Evolutionary conservation across 2,329 filamentous ascomycete species (phyloP), one percentile per base, ranked within the genome.

Genomic region (Sphaceloma murrayae): DNA sequence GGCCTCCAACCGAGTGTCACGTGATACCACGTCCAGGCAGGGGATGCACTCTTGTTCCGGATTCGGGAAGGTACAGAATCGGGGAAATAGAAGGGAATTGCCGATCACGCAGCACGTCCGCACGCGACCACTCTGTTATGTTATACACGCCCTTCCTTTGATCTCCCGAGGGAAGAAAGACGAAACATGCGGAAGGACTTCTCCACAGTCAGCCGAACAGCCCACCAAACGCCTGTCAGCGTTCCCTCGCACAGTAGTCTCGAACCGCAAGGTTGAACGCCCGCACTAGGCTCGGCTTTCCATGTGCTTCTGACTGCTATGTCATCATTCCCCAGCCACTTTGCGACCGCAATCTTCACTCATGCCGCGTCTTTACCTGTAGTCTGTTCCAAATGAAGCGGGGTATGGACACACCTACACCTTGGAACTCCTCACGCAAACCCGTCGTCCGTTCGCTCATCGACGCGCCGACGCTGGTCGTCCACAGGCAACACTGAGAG

Each of bases 271-370:
- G 22, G 24, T 14, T n/a, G n/a, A n/a, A n/a, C n/a, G n/a, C n/a
- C n/a, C 14, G 29, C 36, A 16, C 36, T 40, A 40, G 24, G 27
- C 19, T 33, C 40, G 29, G 29, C 26, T 45, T n/a, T 45, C 42
- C 42, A 36, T 45, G 42, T 45, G 42, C 42, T 45, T 45, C 42
- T 34, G 30, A 32, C 18, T 36, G 31, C 30, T 16, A 45, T 45
- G 42, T 45, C 42, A 45, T 45, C 42, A 45, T 45, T 18, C 21
- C 42, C 42, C 36, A 40, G 14, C 36, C 22, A 26, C 30, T 29
- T 22, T 26, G 42, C 42, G 24, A 45, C 42, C n/a, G n/a, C n/a
- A n/a, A n/a, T n/a, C 40, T 19, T 34, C n/a, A 19, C 36, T 26
- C 36, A 29, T 40, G 16, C 24, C 36, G 30, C 22, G 13, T 16